A percentile compares a stretch with the other conserved stretches of the same genome.
Conservation (phyloP, 1,284 basidiomycete species). For the Rhodofomes roseus region DNA sequence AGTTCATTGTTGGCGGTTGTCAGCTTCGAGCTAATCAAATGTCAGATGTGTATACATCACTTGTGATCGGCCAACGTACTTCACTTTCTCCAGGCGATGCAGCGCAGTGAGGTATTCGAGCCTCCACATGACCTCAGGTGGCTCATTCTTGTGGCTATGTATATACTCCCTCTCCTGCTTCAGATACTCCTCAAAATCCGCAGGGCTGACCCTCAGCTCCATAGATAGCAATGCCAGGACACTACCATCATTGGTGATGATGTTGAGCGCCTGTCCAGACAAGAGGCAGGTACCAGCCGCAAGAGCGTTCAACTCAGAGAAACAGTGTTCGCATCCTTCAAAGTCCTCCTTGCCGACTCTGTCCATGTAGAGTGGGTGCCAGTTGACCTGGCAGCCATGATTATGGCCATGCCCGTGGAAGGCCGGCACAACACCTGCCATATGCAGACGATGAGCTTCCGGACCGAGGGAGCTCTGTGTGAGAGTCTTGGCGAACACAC, state of each 20-base stretch:
- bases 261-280: slow-evolving; percentile 18
- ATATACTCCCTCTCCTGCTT: not conserved
- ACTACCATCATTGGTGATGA: slow-evolving; percentile 11
- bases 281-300: slow-evolving; percentile 22
- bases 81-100: not conserved
- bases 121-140: not conserved
- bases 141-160: not conserved
- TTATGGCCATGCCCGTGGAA: slow-evolving; percentile 36
- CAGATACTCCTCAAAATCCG: slow-evolving; percentile 20
- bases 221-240: slow-evolving; percentile 2
- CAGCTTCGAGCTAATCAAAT: too few species aligned
- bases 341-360: slow-evolving; percentile 34
- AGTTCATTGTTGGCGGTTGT: too few species aligned
- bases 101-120: not conserved
- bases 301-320: slow-evolving; percentile 20
- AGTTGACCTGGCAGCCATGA: slow-evolving; percentile 27
- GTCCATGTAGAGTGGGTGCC: slow-evolving; percentile 27
- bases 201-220: not conserved
- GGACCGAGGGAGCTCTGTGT: slow-evolving; percentile 20
- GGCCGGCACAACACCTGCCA: slow-evolving; percentile 17
- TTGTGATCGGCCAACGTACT: not conserved
- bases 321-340: slow-evolving; percentile 29
- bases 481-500: slow-evolving; percentile 26
- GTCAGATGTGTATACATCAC: too few species aligned
- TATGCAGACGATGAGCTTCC: not conserved